Evolutionary conservation across 805 yeast species (phyloP), one percentile per base, ranked within the genome.

Genomic region (Candida namnaoensis): DNA sequence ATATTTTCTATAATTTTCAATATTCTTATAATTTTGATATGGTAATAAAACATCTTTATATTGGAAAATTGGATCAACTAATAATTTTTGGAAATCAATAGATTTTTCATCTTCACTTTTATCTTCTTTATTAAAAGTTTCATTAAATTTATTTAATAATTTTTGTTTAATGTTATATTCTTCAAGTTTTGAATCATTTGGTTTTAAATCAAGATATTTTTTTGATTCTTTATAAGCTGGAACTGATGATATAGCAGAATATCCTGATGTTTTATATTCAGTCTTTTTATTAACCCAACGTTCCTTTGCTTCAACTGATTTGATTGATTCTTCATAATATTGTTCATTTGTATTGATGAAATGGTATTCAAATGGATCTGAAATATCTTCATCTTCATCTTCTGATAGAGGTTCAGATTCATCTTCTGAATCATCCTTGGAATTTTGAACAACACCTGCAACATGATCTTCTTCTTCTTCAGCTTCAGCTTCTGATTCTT

Each of bases 351-450:
- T 65, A 19, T 66, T 62, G 38, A 80, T 82, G 60, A 83, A 90
- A 58, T 90, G 98, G 11, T 62, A 54, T 46, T 84, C 85, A 51
- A 85, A 88, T 0, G 95, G 86, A 61, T 91, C 96, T 7, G 61
- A 56, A 10, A 64, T 70, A 38, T 62, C 66, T 33, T 69, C 69
- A 27, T 57, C 63, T 15, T 53, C 60, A 4, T 58, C 68, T 5
- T 41, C 49, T 32, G 44, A 44, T 7, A 34, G 50, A 23, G 28
- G 30, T 9, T 53, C 64, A 15, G 46, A 57, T 37, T 52, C 66
- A 14, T 53, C 60, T 10, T 48, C 52, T 10, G 46, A 53, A 10
- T 50, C 58, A 23, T 53, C 53, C 8, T 45, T 51, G 4, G 33
- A 47, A 47, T 50, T 43, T 26, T 53, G 47, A 9, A 34, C 35